phyloP scores from a whole-genome alignment of 2,329 filamentous ascomycete species.

The Hypomyces perniciosus region DNA sequence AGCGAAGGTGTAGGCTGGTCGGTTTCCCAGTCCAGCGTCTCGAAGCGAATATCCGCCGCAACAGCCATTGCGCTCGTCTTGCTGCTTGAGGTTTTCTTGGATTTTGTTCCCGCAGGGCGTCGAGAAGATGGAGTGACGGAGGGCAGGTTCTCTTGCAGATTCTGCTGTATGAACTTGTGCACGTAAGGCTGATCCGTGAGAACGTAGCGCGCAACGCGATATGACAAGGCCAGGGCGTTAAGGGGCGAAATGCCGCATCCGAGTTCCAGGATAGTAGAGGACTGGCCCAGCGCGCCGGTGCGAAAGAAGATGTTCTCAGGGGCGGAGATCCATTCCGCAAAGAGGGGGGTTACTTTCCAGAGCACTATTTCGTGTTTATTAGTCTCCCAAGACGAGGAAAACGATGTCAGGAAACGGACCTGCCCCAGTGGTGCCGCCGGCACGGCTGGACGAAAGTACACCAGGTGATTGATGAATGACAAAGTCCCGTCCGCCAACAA shows the following conservation, averaged over 20 bases:
- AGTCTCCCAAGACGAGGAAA: neutral
- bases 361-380: constrained; percentile 50
- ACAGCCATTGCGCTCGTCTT: constrained; percentile 5
- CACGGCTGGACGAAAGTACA: constrained; percentile 69
- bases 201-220: constrained; percentile 58
- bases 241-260: constrained; percentile 84
- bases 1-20: constrained; percentile 44
- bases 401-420: constrained; percentile 29
- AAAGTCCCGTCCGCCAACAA: constrained; percentile 63
- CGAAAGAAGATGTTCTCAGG: constrained; percentile 57
- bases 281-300: constrained; percentile 40
- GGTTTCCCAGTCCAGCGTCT: constrained; percentile 77
- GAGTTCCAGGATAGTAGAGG: constrained; percentile 68
- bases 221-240: constrained; percentile 62
- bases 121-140: neutral
- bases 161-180: constrained; percentile 66
- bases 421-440: constrained; percentile 51
- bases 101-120: neutral
- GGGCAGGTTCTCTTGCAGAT: constrained; percentile 58
- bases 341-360: constrained; percentile 82
- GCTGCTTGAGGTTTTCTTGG: neutral
- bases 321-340: constrained; percentile 73
- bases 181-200: constrained; percentile 89
- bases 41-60: constrained; percentile 41
- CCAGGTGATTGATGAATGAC: constrained; percentile 77